Conservation (phyloP, 2,329 filamentous ascomycete genomes). For the Pseudocercospora fijiensis region DNA sequence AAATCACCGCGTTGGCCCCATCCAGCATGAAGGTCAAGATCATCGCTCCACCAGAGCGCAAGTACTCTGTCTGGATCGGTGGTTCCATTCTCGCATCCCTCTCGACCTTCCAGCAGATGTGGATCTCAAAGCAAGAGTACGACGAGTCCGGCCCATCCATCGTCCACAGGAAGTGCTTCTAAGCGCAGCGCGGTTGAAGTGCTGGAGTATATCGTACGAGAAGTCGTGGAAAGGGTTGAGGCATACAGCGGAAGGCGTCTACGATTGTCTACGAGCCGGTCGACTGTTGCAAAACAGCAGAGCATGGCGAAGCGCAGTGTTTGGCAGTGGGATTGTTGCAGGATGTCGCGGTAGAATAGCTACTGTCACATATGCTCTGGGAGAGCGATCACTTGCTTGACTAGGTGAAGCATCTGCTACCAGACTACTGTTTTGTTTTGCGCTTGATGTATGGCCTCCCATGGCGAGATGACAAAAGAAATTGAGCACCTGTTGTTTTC, state of each 20-base stretch:
- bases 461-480: slow-evolving; percentile 31
- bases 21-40: slow-evolving; percentile 99
- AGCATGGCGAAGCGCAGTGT: slow-evolving; percentile 19
- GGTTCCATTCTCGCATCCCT: slow-evolving; percentile 99
- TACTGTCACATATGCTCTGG: slow-evolving; percentile 19
- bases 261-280: not conserved
- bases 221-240: slow-evolving; percentile 20
- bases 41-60: slow-evolving; percentile 99
- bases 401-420: slow-evolving; percentile 30
- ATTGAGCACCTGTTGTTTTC: slow-evolving; percentile 24
- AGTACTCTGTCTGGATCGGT: slow-evolving; percentile 99
- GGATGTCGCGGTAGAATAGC: slow-evolving; percentile 20
- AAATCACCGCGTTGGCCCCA: slow-evolving; percentile 98
- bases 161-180: slow-evolving; percentile 99
- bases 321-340: slow-evolving; percentile 21
- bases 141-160: slow-evolving; percentile 99
- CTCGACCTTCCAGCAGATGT: slow-evolving; percentile 99
- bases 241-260: slow-evolving; percentile 2
- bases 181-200: slow-evolving; percentile 53
- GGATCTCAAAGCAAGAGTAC: slow-evolving; percentile 99
- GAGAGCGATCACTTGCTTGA: slow-evolving; percentile 28
- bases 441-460: slow-evolving; percentile 26
- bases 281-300: slow-evolving; percentile 3
- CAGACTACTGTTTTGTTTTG: slow-evolving; percentile 28
- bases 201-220: slow-evolving; percentile 25